Evolutionary conservation across 2,329 filamentous ascomycete genomes (phyloP).

Genomic region (Bipolaris cookei): DNA sequence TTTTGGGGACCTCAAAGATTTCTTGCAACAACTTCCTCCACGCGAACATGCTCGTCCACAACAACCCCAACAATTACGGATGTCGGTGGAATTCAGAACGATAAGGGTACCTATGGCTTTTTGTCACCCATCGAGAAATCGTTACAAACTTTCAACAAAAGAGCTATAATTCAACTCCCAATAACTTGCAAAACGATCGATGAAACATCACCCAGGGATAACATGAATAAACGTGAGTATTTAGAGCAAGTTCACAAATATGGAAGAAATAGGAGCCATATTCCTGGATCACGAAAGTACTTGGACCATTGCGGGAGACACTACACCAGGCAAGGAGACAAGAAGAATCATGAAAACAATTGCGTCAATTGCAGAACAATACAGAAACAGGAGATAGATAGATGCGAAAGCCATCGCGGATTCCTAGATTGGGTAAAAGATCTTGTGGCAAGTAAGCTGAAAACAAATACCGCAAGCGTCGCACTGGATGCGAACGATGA

Average conservation of each 20-base stretch:
- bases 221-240: background rate
- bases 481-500: background rate
- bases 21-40: background rate
- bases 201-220: too few relatives aligned
- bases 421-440: background rate
- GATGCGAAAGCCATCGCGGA: too few relatives aligned
- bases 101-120: too few relatives aligned
- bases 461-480: background rate
- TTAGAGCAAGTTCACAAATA: background rate
- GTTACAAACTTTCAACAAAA: too few relatives aligned
- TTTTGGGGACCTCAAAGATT: background rate
- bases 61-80: background rate
- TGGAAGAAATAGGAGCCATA: background rate
- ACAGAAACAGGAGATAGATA: background rate
- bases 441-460: too few relatives aligned
- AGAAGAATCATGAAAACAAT: background rate
- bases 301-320: background rate
- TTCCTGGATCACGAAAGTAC: background rate
- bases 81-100: too few relatives aligned
- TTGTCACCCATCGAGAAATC: background rate
- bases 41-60: background rate
- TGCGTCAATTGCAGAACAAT: background rate
- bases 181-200: too few relatives aligned
- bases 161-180: too few relatives aligned
- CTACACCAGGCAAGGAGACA: background rate